phyloP scores from a whole-genome alignment of 73 alveolate genomes.

The Paramecium sexaurelia region DNA sequence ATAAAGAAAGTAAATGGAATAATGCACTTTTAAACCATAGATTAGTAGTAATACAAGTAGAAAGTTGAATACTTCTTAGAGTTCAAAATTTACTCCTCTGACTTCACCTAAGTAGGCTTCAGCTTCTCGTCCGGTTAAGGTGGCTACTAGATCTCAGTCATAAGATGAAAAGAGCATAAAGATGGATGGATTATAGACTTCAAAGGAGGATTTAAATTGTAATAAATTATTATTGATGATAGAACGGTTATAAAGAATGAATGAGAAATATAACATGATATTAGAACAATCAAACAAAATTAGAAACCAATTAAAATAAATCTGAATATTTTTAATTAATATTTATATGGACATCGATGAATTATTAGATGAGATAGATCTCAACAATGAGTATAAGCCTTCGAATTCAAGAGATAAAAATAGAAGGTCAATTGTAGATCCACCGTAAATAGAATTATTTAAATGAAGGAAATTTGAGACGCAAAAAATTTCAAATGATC shows the following conservation, averaged over 20 bases:
- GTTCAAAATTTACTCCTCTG: neutral
- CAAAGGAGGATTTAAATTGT: constrained; percentile 2
- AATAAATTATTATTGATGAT: neutral
- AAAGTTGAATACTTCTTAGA: constrained; percentile 9
- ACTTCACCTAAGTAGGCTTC: neutral
- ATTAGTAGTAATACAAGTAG: constrained; percentile 29
- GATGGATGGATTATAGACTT: neutral
- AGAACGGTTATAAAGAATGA: neutral
- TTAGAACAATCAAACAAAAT: neutral
- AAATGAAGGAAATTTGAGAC: no score
- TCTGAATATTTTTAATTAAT: neutral
- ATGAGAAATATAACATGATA: neutral
- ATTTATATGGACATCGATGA: neutral
- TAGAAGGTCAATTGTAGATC: neutral
- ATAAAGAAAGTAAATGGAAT: constrained; percentile 24
- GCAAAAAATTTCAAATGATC: neutral
- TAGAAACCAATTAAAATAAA: neutral
- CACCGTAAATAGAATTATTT: no score
- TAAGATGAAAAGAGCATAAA: neutral
- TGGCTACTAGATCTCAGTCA: neutral
- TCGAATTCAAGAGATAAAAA: neutral
- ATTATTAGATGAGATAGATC: neutral
- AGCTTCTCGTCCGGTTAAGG: neutral
- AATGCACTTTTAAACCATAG: constrained; percentile 40
- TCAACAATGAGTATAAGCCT: neutral